Percentiles rank a stretch among this genome's conserved stretches.
Evolutionary conservation across 352 stramenopile species (phyloP).

Genomic region (Aphanomyces cochlioides): DNA sequence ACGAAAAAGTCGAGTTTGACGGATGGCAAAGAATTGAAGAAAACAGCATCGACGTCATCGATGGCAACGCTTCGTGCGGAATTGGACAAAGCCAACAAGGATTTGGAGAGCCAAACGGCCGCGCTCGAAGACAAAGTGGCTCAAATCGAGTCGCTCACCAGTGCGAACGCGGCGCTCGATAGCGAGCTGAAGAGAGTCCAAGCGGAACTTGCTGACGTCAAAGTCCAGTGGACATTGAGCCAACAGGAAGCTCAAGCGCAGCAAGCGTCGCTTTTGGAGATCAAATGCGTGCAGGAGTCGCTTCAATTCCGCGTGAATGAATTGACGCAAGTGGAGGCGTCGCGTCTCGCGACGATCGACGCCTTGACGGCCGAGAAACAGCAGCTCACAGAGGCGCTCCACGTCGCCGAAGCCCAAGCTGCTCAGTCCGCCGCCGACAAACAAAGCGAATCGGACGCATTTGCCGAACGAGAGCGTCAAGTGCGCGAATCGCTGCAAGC

Average conservation of each 20-base stretch:
- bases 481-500: conserved; percentile 8
- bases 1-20: conserved; percentile 16
- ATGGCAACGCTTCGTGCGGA: conserved; percentile 27
- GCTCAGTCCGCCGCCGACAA: conserved; percentile 4
- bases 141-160: conserved; percentile 6
- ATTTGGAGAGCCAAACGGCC: not conserved
- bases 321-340: conserved; percentile 15
- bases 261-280: conserved; percentile 18
- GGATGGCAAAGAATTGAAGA: not conserved
- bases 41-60: conserved; percentile 2
- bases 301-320: conserved; percentile 27
- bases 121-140: conserved; percentile 10
- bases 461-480: conserved; percentile 9
- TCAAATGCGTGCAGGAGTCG: conserved; percentile 25
- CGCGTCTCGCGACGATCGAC: not conserved
- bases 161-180: not conserved
- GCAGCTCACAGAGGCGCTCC: not conserved
- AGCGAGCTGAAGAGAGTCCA: not conserved
- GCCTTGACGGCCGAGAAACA: not conserved
- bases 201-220: conserved; percentile 5
- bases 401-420: not conserved
- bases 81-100: conserved; percentile 6
- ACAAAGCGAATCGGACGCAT: conserved; percentile 1
- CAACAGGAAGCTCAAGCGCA: conserved; percentile 12
- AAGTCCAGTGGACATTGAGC: conserved; percentile 4